A percentile compares a stretch with the other conserved stretches of the same genome.
These are phyloP conservation scores for Entrophospora sp. DNA, from an alignment of 192 early-diverging fungal species.

Conservation along the genomic window DNA sequence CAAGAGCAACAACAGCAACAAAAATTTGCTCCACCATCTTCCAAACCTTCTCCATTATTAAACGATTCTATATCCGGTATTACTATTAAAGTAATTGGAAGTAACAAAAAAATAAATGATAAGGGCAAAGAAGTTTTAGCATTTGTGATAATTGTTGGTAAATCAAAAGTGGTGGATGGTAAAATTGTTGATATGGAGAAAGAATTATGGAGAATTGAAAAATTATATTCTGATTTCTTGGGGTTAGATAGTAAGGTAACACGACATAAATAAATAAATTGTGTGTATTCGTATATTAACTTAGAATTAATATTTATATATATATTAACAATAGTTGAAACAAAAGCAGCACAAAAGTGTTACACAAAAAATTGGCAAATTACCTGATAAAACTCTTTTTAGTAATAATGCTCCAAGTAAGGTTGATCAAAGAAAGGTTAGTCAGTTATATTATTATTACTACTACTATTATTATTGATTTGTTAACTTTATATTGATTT, in stretches of 20 bases:
- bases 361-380: constrained; percentile 51
- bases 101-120: constrained; percentile 63
- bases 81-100: constrained; percentile 35
- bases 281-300: too few relatives aligned
- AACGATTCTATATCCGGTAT: constrained; percentile 19
- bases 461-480: too few relatives aligned
- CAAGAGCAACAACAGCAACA: not conserved
- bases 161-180: constrained; percentile 25
- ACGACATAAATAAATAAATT: too few relatives aligned
- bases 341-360: constrained; percentile 2
- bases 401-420: constrained; percentile 73
- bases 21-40: not conserved
- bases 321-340: constrained; percentile 13
- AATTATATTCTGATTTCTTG: constrained; percentile 81
- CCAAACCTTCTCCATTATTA: not conserved
- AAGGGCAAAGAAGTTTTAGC: constrained; percentile 66
- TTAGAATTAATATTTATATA: not conserved
- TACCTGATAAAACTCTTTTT: constrained; percentile 82
- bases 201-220: constrained; percentile 77
- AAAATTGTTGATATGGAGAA: constrained; percentile 23
- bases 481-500: too few relatives aligned
- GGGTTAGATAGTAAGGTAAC: constrained; percentile 73
- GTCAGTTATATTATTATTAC: too few relatives aligned
- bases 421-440: constrained; percentile 74
- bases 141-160: constrained; percentile 46